Evolutionary conservation across 2,329 filamentous ascomycete species (phyloP), one percentile per base, ranked within the genome.

Genomic region (Clathrospora elynae): DNA sequence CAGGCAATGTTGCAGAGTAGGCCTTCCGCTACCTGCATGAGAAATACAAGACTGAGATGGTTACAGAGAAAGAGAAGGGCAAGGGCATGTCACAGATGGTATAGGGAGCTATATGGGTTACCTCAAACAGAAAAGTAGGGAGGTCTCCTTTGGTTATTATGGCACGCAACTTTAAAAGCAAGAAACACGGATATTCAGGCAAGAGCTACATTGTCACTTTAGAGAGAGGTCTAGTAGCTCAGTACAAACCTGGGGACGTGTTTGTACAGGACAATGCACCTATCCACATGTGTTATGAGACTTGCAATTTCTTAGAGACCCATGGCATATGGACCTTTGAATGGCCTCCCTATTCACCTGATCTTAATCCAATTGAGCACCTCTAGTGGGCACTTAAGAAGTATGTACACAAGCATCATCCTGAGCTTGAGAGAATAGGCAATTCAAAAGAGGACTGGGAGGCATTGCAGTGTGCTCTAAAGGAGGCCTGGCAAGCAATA

Each of bases 331-430:
- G 26, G 26, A 20, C 46, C 5, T 23, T 57, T 16, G 38, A 58
- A 9, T 54, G 29, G n/a, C 57, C 48, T 1, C 47, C 48, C 6
- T 59, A 57, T 34, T 58, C 46, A 16, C 52, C 53, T 2, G 51
- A 62, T 28, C 39, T 61, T 13, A 64, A 61, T 35, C 56, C 49
- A n/a, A 57, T 59, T 34, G 35, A 63, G 25, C 46, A 63, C 42
- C 14, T 51, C 6, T 63, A 39, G 57, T 49, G 37, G 26, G 26
- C 30, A 3, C 46, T 61, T 14, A 57, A 56, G 34, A 39, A n/a
- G 40, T 19, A 24, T 5, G 24, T 59, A 5, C 28, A 51, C 36
- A 19, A 46, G 29, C 33, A 38, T 9, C 25, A 46, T 12, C 46
- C 37, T 17, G 33, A 50, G 14, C 35, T 50, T 31, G 24, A 40